Percentiles rank a stretch among this genome's conserved stretches.
phyloP scores from a whole-genome alignment of 257 asterid species.

The Ballota nigra region DNA sequence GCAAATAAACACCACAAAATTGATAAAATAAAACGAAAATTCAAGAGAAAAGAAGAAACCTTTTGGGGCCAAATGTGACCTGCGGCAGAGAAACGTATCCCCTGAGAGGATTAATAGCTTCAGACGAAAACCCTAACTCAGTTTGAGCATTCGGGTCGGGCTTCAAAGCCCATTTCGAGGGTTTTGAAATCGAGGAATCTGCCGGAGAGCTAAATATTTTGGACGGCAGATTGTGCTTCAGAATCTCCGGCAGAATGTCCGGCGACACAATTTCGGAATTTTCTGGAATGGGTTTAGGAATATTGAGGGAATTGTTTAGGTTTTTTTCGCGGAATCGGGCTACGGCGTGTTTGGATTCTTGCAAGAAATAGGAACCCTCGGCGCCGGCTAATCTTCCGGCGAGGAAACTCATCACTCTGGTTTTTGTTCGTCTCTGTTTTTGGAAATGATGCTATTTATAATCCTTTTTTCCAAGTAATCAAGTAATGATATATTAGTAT shows the following conservation, averaged over 20 bases:
- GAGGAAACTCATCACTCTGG: slow-evolving; percentile 82
- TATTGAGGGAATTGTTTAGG: slow-evolving; percentile 22
- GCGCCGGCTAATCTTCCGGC: slow-evolving; percentile 68
- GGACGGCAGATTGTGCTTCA: slow-evolving; percentile 76
- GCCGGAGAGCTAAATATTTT: slow-evolving; percentile 43
- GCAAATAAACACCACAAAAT: not conserved
- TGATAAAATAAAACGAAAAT: not conserved
- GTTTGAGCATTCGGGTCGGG: slow-evolving; percentile 32
- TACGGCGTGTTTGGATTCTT: slow-evolving; percentile 86
- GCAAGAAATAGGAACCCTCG: slow-evolving; percentile 87
- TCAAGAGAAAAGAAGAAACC: slow-evolving; percentile 33
- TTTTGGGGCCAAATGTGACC: slow-evolving; percentile 79
- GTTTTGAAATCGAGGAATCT: slow-evolving; percentile 40
- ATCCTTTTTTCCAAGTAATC: no score
- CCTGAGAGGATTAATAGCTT: slow-evolving; percentile 77
- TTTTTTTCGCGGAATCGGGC: slow-evolving; percentile 46
- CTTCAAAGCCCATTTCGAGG: slow-evolving; percentile 72
- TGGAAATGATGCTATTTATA: no score
- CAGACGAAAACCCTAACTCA: slow-evolving; percentile 38
- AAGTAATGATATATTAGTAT: no score
- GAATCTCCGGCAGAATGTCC: slow-evolving; percentile 84
- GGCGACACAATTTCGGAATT: slow-evolving; percentile 25
- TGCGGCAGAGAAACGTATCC: slow-evolving; percentile 84
- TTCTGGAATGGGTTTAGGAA: slow-evolving; percentile 17
- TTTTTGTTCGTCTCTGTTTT: no score